Evolutionary conservation across 345 rosid species (phyloP).

Genomic region (Salix exigua): DNA sequence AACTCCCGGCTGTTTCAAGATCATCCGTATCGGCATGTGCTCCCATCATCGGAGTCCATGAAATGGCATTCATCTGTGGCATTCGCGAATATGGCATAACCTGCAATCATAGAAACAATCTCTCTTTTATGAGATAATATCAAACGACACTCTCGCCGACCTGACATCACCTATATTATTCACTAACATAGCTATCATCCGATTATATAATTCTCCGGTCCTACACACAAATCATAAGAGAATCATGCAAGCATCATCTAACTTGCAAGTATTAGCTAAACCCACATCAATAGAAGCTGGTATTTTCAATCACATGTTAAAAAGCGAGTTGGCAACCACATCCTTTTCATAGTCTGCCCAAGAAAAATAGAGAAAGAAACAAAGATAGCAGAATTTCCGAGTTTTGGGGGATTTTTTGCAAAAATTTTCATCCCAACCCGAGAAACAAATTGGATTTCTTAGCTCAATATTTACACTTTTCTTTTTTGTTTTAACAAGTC

Average conservation of each 20-base stretch:
- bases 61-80: conserved; percentile 38
- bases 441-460: not conserved
- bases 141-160: conserved; percentile 37
- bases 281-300: not conserved
- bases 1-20: conserved; percentile 14
- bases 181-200: conserved; percentile 12
- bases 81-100: conserved; percentile 23
- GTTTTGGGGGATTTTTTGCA: no score
- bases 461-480: no score
- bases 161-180: conserved; percentile 23
- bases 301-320: conserved; percentile 17
- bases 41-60: conserved; percentile 39
- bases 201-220: conserved; percentile 35
- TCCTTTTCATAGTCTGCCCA: conserved; percentile 15
- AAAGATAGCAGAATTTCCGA: no score
- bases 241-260: conserved; percentile 26
- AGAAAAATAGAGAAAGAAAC: no score
- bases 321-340: conserved; percentile 22
- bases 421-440: no score
- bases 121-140: conserved; percentile 36
- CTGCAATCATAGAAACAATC: conserved; percentile 35
- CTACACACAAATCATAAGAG: conserved; percentile 23
- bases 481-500: no score
- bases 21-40: conserved; percentile 27
- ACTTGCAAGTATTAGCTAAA: not conserved